A percentile compares a stretch with the other conserved stretches of the same genome.
phyloP scores from a whole-genome alignment of 2,329 filamentous ascomycete species.

The Fusarium veterinarium region DNA sequence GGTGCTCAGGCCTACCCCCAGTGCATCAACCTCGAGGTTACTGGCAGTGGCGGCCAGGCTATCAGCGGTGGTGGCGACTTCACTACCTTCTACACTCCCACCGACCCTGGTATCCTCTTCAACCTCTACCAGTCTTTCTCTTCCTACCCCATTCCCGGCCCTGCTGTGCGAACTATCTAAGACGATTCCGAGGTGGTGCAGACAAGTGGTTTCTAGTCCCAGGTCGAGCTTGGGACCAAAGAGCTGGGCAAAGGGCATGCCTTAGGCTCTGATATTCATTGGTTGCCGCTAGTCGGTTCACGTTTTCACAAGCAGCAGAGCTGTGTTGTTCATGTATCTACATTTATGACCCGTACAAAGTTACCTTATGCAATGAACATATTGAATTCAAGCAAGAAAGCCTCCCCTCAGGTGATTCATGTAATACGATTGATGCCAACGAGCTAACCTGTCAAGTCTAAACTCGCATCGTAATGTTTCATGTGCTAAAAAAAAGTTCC shows the following conservation, averaged over 20 bases:
- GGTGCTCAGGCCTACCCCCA: slow-evolving; percentile 65
- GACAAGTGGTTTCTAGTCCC: slow-evolving; percentile 8
- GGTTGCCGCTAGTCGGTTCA: slow-evolving; percentile 26
- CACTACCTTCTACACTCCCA: slow-evolving; percentile 51
- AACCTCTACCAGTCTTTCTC: slow-evolving; percentile 48
- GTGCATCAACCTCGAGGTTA: slow-evolving; percentile 62
- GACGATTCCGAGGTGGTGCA: not conserved
- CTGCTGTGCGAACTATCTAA: slow-evolving; percentile 33
- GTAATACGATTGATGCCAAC: no score
- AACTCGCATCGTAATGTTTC: not conserved
- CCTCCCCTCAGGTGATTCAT: not conserved
- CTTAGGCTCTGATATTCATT: slow-evolving; percentile 8
- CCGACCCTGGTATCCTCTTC: slow-evolving; percentile 51
- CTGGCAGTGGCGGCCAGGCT: slow-evolving; percentile 50
- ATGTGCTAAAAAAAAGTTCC: not conserved
- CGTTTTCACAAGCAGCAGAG: slow-evolving; percentile 21
- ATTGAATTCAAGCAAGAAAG: not conserved
- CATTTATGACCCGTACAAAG: slow-evolving; percentile 22
- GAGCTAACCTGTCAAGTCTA: no score
- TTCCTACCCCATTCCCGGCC: slow-evolving; percentile 50
- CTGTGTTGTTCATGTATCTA: slow-evolving; percentile 31
- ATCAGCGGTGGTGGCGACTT: slow-evolving; percentile 48
- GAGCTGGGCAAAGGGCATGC: slow-evolving; percentile 5
- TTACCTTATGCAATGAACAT: not conserved
- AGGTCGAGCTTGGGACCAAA: not conserved